phyloP scores from a whole-genome alignment of 2,329 filamentous ascomycete species.

The Xylaria multiplex region DNA sequence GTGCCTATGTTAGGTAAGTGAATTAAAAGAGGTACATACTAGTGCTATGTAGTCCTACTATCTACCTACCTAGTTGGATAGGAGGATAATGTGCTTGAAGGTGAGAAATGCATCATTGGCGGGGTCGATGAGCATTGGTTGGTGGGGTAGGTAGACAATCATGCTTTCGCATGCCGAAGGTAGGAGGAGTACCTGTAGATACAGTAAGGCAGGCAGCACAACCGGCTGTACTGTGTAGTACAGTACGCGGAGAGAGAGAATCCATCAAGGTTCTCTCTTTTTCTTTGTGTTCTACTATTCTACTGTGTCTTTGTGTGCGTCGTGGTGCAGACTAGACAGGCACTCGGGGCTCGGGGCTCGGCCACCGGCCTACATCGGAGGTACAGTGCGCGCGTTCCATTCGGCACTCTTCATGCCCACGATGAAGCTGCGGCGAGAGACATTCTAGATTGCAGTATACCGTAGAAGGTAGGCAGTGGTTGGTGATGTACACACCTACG shows the following conservation, averaged over 20 bases:
- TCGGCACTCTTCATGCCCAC: not conserved
- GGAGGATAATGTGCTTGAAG: constrained; percentile 6
- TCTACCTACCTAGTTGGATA: not conserved
- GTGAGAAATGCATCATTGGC: constrained; percentile 18
- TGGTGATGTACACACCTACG: not conserved
- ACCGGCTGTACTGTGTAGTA: not conserved
- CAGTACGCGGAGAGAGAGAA: not conserved
- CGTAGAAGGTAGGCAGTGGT: not conserved
- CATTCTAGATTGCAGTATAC: not conserved
- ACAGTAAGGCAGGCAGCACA: constrained; percentile 11
- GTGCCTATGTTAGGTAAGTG: not conserved
- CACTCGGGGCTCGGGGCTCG: too few species aligned
- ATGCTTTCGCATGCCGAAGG: not conserved
- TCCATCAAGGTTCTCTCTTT: constrained; percentile 11
- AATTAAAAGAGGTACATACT: too few species aligned
- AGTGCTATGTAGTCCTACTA: not conserved
- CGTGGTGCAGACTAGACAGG: too few species aligned
- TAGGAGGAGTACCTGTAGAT: not conserved
- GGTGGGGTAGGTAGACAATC: constrained; percentile 13
- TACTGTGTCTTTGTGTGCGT: not conserved
- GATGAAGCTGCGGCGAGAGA: not conserved
- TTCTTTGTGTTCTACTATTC: not conserved
- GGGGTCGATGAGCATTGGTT: constrained; percentile 17
- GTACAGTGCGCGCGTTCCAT: not conserved
- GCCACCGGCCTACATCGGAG: constrained; percentile 5